A percentile compares a stretch with the other conserved stretches of the same genome.
Evolutionary conservation across 2,329 filamentous ascomycete genomes (phyloP).

Genomic region (Blastomyces parvus): DNA sequence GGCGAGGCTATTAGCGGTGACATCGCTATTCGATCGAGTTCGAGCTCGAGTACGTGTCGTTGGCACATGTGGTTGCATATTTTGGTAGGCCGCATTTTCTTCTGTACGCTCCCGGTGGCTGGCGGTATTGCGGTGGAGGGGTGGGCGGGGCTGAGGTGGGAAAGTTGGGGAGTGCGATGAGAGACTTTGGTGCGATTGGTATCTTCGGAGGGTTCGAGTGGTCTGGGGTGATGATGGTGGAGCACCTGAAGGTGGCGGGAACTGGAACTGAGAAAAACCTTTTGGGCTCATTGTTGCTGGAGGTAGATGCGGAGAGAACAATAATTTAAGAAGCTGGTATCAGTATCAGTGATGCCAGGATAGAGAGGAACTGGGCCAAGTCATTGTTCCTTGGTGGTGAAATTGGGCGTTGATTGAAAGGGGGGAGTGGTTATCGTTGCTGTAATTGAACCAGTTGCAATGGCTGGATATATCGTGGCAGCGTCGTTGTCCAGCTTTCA

Average conservation of each 20-base stretch:
- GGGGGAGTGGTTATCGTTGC: background rate
- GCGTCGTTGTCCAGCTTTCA: background rate
- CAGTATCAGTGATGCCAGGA: constrained; percentile 16
- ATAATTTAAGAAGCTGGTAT: constrained; percentile 11
- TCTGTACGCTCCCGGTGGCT: constrained; percentile 16
- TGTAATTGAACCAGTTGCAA: background rate
- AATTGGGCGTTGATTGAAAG: background rate
- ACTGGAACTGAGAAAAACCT: constrained; percentile 18
- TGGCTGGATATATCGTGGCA: background rate
- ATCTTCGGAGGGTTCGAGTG: constrained; percentile 59
- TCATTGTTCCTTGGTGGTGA: background rate
- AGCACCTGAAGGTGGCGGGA: constrained; percentile 22
- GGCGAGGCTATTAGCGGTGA: constrained; percentile 36
- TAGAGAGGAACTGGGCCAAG: background rate
- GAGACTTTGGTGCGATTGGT: constrained; percentile 62
- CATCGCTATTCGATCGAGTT: constrained; percentile 64
- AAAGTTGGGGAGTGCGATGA: constrained; percentile 48
- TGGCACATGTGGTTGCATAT: constrained; percentile 20
- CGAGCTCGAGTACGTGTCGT: constrained; percentile 37
- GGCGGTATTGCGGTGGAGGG: constrained; percentile 25
- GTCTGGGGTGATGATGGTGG: constrained; percentile 52
- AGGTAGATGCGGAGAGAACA: constrained; percentile 8
- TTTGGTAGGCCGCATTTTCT: constrained; percentile 15
- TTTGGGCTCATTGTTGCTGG: constrained; percentile 18
- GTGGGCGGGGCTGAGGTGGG: constrained; percentile 54